Conservation (phyloP, 1,284 basidiomycete genomes). For the Pterulicium gracile region DNA sequence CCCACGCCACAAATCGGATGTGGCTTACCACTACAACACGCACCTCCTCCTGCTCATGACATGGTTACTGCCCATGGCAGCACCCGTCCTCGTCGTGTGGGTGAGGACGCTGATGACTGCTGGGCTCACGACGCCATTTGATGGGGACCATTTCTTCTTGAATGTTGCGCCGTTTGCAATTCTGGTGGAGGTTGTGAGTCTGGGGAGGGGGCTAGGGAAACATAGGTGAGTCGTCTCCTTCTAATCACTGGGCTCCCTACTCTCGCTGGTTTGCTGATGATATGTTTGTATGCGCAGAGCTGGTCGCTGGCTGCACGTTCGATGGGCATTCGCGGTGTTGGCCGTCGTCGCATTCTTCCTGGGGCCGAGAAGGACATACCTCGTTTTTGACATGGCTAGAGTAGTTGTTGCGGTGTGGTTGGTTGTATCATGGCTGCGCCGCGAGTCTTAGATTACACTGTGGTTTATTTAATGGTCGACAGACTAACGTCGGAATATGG, state of each 20-base stretch:
- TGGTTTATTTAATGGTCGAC: too few species aligned
- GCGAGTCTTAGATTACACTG: too few species aligned
- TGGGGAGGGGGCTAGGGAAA: constrained; percentile 22
- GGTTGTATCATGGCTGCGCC: background rate
- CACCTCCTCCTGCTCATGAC: constrained; percentile 73
- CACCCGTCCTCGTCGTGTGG: constrained; percentile 83
- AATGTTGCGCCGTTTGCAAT: constrained; percentile 58
- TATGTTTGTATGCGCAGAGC: constrained; percentile 20
- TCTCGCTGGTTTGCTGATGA: constrained; percentile 6
- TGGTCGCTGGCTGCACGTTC: constrained; percentile 25
- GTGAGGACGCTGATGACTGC: constrained; percentile 71
- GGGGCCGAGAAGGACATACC: constrained; percentile 50
- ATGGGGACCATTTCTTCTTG: constrained; percentile 68
- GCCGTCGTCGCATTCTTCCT: constrained; percentile 41
- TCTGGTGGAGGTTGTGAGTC: constrained; percentile 46
- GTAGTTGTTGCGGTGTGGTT: constrained; percentile 18
- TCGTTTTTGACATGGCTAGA: constrained; percentile 43
- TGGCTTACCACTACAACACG: constrained; percentile 39
- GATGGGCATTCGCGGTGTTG: constrained; percentile 39
- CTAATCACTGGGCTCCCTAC: too few species aligned
- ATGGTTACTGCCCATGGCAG: constrained; percentile 72
- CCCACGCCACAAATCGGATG: constrained; percentile 1
- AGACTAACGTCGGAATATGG: too few species aligned
- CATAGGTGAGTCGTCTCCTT: constrained; percentile 23
- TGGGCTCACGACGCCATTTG: constrained; percentile 63